A percentile compares a stretch with the other conserved stretches of the same genome.
phyloP scores from a whole-genome alignment of 2,329 filamentous ascomycete genomes.

The Biscogniauxia marginata region DNA sequence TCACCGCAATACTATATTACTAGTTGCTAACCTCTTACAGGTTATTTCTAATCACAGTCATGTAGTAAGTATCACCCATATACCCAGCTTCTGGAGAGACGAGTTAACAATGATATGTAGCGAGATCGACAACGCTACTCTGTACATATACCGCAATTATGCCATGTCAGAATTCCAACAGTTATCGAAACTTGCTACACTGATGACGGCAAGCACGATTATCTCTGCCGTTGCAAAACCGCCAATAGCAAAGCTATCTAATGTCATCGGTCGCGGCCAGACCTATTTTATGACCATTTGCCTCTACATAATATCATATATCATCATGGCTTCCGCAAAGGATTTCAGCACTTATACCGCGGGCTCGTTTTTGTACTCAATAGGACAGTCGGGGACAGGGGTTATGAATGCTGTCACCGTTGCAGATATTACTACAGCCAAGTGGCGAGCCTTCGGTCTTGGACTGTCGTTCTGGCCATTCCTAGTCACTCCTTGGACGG shows the following conservation, averaged over 20 bases:
- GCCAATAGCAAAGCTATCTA: slow-evolving; percentile 59
- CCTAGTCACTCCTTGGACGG: slow-evolving; percentile 52
- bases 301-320: slow-evolving; percentile 55
- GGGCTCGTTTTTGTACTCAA: slow-evolving; percentile 57
- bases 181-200: slow-evolving; percentile 29
- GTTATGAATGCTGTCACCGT: slow-evolving; percentile 63
- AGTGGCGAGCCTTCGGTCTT: slow-evolving; percentile 50
- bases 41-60: slow-evolving; percentile 23
- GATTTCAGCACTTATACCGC: slow-evolving; percentile 51
- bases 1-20: neutral
- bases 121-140: slow-evolving; percentile 24
- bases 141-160: slow-evolving; percentile 31
- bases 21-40: slow-evolving; percentile 6
- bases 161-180: slow-evolving; percentile 32
- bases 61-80: slow-evolving; percentile 16
- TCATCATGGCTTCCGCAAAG: slow-evolving; percentile 54
- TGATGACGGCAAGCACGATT: slow-evolving; percentile 35
- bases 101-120: slow-evolving; percentile 2
- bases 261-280: slow-evolving; percentile 62
- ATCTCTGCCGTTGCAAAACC: slow-evolving; percentile 56
- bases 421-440: slow-evolving; percentile 56
- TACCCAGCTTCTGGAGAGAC: neutral
- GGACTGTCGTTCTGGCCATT: slow-evolving; percentile 45
- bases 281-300: slow-evolving; percentile 55
- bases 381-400: slow-evolving; percentile 58